Percentiles rank a stretch among this genome's conserved stretches.
Evolutionary conservation across 2,329 filamentous ascomycete species (phyloP).

Genomic region (Fusarium sp.): DNA sequence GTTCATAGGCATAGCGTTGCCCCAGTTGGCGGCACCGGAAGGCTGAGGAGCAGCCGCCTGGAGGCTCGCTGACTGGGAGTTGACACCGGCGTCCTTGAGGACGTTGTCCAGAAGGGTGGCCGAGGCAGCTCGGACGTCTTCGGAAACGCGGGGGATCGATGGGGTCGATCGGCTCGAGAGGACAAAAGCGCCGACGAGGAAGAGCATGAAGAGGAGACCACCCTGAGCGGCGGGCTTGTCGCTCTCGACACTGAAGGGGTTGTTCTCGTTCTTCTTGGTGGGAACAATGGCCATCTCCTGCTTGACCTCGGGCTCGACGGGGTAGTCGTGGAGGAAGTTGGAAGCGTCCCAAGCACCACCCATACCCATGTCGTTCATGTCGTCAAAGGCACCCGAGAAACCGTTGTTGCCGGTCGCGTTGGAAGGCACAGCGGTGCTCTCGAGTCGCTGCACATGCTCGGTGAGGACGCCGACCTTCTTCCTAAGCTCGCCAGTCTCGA

Average conservation of each 20-base stretch:
- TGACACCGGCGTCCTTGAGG: slow-evolving; percentile 81
- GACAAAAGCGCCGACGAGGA: slow-evolving; percentile 96
- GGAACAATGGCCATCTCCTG: slow-evolving; percentile 67
- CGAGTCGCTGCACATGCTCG: slow-evolving; percentile 77
- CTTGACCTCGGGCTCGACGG: slow-evolving; percentile 72
- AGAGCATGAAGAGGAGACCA: slow-evolving; percentile 90
- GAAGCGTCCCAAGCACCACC: slow-evolving; percentile 84
- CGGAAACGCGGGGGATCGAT: slow-evolving; percentile 81
- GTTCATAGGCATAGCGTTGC: slow-evolving; percentile 58
- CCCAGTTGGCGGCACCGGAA: slow-evolving; percentile 57
- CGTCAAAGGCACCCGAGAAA: slow-evolving; percentile 78
- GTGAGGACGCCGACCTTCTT: slow-evolving; percentile 90
- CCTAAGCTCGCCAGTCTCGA: slow-evolving; percentile 90
- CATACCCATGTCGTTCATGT: slow-evolving; percentile 88
- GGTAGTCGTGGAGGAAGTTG: slow-evolving; percentile 77
- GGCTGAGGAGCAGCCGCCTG: slow-evolving; percentile 63
- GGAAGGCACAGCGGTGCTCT: slow-evolving; percentile 63
- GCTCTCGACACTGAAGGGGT: slow-evolving; percentile 57
- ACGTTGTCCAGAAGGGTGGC: slow-evolving; percentile 83
- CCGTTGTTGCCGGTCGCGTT: slow-evolving; percentile 63
- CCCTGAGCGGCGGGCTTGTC: slow-evolving; percentile 81
- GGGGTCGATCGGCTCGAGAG: slow-evolving; percentile 84
- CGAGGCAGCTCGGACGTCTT: slow-evolving; percentile 83
- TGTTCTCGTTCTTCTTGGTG: slow-evolving; percentile 61
- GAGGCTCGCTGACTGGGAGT: slow-evolving; percentile 56